Percentiles rank a stretch among this genome's conserved stretches.
phyloP scores from a whole-genome alignment of 768 basidiomycete species.

The Mycena vulgaris region DNA sequence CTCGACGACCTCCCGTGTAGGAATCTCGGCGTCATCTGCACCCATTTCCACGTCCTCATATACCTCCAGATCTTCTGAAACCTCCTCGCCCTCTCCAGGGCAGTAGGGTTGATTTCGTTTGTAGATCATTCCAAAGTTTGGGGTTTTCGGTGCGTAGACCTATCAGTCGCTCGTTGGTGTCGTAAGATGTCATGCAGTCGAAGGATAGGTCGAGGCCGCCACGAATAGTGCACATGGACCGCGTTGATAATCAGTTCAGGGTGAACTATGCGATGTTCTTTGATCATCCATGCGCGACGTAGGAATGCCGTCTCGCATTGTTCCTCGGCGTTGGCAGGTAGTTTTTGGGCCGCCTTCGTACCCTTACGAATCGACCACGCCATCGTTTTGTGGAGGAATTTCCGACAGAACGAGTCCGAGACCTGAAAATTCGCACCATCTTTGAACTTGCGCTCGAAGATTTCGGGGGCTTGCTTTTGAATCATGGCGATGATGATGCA shows the following conservation, averaged over 20 bases:
- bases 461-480: not conserved
- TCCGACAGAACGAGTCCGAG: not conserved
- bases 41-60: not conserved
- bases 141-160: not conserved
- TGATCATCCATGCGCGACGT: constrained; percentile 32
- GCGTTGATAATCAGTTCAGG: constrained; percentile 40
- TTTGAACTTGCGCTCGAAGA: not conserved
- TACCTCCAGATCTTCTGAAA: not conserved
- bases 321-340: constrained; percentile 41
- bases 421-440: not conserved
- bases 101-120: not conserved
- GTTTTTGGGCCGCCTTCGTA: constrained; percentile 50
- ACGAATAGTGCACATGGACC: too few relatives aligned
- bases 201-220: not conserved
- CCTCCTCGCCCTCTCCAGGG: not conserved
- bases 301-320: constrained; percentile 37
- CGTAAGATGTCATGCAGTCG: not conserved
- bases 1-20: not conserved
- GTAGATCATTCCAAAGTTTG: not conserved
- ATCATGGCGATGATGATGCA: constrained; percentile 9
- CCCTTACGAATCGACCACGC: constrained; percentile 40
- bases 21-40: not conserved
- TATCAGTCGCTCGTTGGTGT: not conserved
- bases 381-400: constrained; percentile 37
- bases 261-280: constrained; percentile 38